phyloP scores from a whole-genome alignment of 2,329 filamentous ascomycete species.

The Alternaria incomplexa region DNA sequence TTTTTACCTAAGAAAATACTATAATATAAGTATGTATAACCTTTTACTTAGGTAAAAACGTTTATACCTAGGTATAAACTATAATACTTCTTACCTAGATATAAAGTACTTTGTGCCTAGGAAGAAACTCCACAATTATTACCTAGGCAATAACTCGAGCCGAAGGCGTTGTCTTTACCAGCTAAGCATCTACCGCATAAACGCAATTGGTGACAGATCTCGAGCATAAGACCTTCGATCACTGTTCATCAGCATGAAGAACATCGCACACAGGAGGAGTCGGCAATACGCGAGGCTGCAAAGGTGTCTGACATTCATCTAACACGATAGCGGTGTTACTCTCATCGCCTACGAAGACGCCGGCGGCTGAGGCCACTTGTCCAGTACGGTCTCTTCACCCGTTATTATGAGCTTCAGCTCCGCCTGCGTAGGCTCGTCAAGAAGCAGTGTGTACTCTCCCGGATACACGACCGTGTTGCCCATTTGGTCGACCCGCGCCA shows the following conservation, averaged over 20 bases:
- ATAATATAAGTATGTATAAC: accelerated
- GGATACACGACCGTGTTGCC: slow-evolving; percentile 62
- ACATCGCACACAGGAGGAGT: background rate
- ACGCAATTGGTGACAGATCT: background rate
- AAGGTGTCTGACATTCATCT: background rate
- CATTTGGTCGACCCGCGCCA: slow-evolving; percentile 58
- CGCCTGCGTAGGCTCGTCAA: slow-evolving; percentile 43
- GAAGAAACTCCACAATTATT: background rate
- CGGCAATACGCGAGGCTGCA: background rate
- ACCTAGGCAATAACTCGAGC: background rate
- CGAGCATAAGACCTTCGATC: background rate
- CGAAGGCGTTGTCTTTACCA: background rate
- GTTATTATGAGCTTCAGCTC: slow-evolving; percentile 55
- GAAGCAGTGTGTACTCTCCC: slow-evolving; percentile 52
- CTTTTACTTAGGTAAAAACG: background rate
- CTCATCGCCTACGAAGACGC: background rate
- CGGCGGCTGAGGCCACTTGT: slow-evolving; percentile 37
- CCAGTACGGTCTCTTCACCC: slow-evolving; percentile 53
- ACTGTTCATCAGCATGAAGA: background rate
- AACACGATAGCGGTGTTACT: accelerated
- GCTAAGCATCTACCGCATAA: background rate
- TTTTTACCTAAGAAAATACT: background rate
- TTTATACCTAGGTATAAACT: too few species aligned
- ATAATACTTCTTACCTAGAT: background rate
- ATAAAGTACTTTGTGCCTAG: background rate